phyloP scores from a whole-genome alignment of 2,329 filamentous ascomycete genomes.

The Paradendryphiella salina region DNA sequence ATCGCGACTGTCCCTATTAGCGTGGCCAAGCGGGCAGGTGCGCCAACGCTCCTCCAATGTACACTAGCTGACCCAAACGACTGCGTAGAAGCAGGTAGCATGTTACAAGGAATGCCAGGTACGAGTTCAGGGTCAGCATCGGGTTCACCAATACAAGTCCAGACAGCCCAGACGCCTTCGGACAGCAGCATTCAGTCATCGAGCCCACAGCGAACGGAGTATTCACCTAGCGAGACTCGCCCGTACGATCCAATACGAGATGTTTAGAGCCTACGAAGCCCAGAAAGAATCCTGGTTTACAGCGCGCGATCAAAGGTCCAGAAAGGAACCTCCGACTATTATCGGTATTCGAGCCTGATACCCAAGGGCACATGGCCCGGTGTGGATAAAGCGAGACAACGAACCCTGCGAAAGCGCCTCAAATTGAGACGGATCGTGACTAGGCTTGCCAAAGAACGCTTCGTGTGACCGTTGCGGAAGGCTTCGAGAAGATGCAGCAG shows the following conservation, averaged over 20 bases:
- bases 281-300: conserved; percentile 27
- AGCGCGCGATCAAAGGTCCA: conserved; percentile 18
- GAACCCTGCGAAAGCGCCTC: conserved; percentile 6
- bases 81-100: conserved; percentile 44
- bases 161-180: conserved; percentile 32
- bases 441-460: conserved; percentile 5
- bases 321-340: conserved; percentile 17
- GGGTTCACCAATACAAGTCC: conserved; percentile 36
- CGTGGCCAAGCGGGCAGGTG: conserved; percentile 21
- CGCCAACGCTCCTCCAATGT: conserved; percentile 25
- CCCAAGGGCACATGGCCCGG: conserved; percentile 18
- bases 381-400: conserved; percentile 9
- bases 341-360: conserved; percentile 25
- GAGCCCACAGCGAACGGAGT: conserved; percentile 38
- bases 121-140: conserved; percentile 23
- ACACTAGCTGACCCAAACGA: conserved; percentile 36
- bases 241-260: conserved; percentile 46
- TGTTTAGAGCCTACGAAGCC: conserved; percentile 29
- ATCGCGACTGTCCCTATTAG: conserved; percentile 24
- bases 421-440: conserved; percentile 9
- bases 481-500: conserved; percentile 7
- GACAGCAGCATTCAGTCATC: conserved; percentile 35
- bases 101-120: conserved; percentile 39
- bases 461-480: conserved; percentile 7
- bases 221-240: conserved; percentile 41